A percentile compares a stretch with the other conserved stretches of the same genome.
Evolutionary conservation across 495 filamentous ascomycete genomes (phyloP).

Genomic region (Usnea hakonensis): DNA sequence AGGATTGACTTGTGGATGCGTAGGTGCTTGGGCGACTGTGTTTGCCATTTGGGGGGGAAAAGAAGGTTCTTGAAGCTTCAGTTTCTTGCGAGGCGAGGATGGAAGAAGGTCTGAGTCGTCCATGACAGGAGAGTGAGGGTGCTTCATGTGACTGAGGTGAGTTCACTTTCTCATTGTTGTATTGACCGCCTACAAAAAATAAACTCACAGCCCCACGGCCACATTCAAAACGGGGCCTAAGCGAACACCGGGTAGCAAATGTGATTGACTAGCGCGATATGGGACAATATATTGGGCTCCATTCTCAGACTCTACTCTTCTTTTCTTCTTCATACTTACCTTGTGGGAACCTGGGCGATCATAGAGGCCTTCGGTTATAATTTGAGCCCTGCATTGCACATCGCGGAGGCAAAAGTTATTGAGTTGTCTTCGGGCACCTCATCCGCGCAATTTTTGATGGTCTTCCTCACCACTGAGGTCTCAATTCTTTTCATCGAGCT

Average conservation of each 20-base stretch:
- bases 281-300: not conserved
- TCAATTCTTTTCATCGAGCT: constrained; percentile 51
- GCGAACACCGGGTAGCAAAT: constrained; percentile 5
- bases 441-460: constrained; percentile 64
- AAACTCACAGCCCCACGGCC: not conserved
- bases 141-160: not conserved
- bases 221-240: not conserved
- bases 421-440: constrained; percentile 62
- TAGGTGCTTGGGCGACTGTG: not conserved
- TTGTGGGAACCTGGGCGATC: constrained; percentile 58
- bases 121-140: not conserved
- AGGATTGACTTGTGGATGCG: not conserved
- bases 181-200: not conserved
- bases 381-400: constrained; percentile 72
- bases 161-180: not conserved
- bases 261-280: not conserved
- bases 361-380: constrained; percentile 52
- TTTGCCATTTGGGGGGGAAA: not conserved
- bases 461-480: constrained; percentile 19
- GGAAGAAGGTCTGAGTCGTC: not conserved
- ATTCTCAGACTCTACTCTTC: not conserved
- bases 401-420: constrained; percentile 57
- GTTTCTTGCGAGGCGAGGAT: constrained; percentile 15
- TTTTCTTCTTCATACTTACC: constrained; percentile 64
- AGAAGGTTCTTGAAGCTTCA: constrained; percentile 1